A percentile compares a stretch with the other conserved stretches of the same genome.
phyloP scores from a whole-genome alignment of 2,329 filamentous ascomycete genomes.

The Hymenoscyphus fructigenus region DNA sequence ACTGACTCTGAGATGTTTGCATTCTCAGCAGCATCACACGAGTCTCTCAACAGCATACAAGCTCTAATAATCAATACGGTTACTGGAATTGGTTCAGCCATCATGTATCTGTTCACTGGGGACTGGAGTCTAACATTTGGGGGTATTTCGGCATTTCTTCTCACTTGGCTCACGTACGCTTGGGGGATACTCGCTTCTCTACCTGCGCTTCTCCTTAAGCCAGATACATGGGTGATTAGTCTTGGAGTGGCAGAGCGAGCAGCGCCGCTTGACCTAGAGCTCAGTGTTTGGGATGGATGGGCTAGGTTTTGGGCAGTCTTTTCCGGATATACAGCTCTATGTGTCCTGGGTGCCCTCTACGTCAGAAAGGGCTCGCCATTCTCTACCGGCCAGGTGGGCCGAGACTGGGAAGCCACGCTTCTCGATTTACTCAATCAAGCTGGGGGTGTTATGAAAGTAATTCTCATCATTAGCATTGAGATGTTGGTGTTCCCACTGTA shows the following conservation, averaged over 20 bases:
- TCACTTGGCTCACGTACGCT: conserved; percentile 9
- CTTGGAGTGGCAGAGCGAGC: conserved; percentile 46
- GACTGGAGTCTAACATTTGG: conserved; percentile 38
- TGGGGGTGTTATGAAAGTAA: conserved; percentile 95
- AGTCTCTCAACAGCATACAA: conserved; percentile 63
- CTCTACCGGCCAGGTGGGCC: conserved; percentile 53
- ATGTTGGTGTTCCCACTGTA: conserved; percentile 98
- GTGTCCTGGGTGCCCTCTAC: conserved; percentile 73
- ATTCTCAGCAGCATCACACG: conserved; percentile 75
- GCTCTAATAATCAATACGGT: conserved; percentile 46
- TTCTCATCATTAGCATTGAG: conserved; percentile 97
- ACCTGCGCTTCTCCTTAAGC: conserved; percentile 43
- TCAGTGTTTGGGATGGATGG: conserved; percentile 66
- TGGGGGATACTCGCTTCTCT: conserved; percentile 34
- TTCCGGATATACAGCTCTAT: conserved; percentile 77
- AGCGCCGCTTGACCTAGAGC: conserved; percentile 47
- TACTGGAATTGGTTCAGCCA: conserved; percentile 39
- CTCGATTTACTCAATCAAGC: conserved; percentile 88
- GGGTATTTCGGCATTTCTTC: conserved; percentile 12
- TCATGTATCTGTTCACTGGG: conserved; percentile 48
- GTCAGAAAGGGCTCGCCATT: conserved; percentile 71
- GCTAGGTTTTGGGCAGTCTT: conserved; percentile 72
- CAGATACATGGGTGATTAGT: conserved; percentile 58
- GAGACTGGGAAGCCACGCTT: conserved; percentile 71
- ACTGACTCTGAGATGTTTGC: conserved; percentile 65